Evolutionary conservation across 1,139 yeast species (phyloP), one percentile per base, ranked within the genome.

Genomic region (Eremothecium gossypii): DNA sequence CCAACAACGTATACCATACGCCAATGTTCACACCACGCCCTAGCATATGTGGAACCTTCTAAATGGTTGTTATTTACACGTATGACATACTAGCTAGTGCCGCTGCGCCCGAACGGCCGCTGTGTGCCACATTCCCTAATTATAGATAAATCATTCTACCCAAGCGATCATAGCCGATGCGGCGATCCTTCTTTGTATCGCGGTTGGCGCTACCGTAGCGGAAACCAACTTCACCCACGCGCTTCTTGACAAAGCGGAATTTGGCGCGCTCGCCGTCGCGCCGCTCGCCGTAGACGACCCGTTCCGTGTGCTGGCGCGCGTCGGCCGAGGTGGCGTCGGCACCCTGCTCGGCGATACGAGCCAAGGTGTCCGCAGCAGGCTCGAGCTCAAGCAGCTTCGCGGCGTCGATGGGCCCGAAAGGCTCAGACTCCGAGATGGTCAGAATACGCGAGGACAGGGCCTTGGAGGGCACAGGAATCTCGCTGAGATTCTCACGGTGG

Each of bases 321-420:
- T 46, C 39, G 27, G 63, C 67, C 8, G 62, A 60, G 9, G 70
- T 65, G 44, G 61, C 73, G 45, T 74, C 76, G 23, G 23, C 23
- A 38, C 74, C 73, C 40, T 73, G 69, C 49, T 78, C 76, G 8
- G 86, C 70, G 49, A 85, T 71, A 55, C 74, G 74, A 51, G 77
- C 77, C 53, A 86, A 71, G 3, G 93, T 83, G 36, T 73, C 78
- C 41, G 77, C 74, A 33, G 97, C 96, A 14, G 95, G 94, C 60
- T 85, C 91, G 50, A 89, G 71, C 37, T 75, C 87, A 52, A 85
- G 76, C 36, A 83, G 74, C 47, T 77, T 69, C 40, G 98, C 96
- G n/a, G 98, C 96, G 59, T 91, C 97, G 7, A 87, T 74, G 7
- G 97, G 95, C 4, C 96, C 96, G 63, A 89, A 89, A n/a, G 96